Base-by-base conservation (phyloP, 495 filamentous ascomycete species). In the Xylaria castorea region DNA sequence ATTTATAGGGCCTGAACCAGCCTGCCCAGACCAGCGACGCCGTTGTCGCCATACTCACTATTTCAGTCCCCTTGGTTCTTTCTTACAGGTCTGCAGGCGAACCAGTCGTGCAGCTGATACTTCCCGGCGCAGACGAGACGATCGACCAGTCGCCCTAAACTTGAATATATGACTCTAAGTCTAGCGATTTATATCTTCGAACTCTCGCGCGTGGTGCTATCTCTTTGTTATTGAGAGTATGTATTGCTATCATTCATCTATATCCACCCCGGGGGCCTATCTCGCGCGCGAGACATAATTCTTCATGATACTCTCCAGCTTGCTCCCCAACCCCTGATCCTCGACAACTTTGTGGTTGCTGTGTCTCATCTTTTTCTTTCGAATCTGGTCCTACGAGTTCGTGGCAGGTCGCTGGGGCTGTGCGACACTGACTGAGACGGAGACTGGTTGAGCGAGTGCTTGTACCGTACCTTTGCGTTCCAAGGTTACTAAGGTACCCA, bases 371-470 rank as follows among this genome's bases (percentile, higher is more conserved):
- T 40, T 32, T 50, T 42, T 57, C 36, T 30, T 18, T 36, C 38
- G n/a, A 46, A 27, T 48, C 50, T 61, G 22, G 67, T 30, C 36
- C 67, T 70, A 38, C 55, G 38, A 50, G 67, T 60, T 62, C 55
- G 55, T 70, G 55, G 67, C 20, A 61, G 20, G 42, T 6, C 34
- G 55, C 42, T 36, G 36, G 51, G 46, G 66, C 20, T 30, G 67
- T 70, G 55, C 42, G 48, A 42, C 50, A 27, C 18, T 36, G 67
- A 30, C 36, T 34, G n/a, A 20, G 42, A 70, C 30, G 18, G 40
- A 46, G 20, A 69, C 55, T 70, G 67, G 67, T 55, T 48, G 67
- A 62, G 67, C 67, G 42, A 70, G 67, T 70, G 67, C 67, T 70
- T 16, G 53, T 70, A 55, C 67, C 67, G 27, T 48, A 40, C 57